Evolutionary conservation across 1,284 basidiomycete genomes (phyloP).

Genomic region (Porodaedalea pini): DNA sequence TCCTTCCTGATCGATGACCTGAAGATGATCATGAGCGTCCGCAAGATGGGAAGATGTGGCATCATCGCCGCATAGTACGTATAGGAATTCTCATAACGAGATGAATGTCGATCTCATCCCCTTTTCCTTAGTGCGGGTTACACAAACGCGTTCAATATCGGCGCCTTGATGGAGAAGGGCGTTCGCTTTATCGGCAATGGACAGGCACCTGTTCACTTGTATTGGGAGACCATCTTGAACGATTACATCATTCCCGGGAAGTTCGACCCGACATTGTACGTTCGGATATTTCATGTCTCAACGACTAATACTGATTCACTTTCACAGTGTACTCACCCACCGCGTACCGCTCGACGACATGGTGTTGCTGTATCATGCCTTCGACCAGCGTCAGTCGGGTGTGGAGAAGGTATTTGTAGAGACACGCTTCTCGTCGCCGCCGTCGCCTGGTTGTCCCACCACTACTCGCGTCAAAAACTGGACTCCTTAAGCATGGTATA

Average conservation of each 20-base stretch:
- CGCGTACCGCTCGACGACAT: slow-evolving; percentile 63
- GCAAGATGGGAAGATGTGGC: slow-evolving; percentile 62
- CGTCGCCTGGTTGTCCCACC: slow-evolving; percentile 46
- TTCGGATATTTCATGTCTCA: slow-evolving; percentile 21
- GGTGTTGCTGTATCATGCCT: slow-evolving; percentile 52
- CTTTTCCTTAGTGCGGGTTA: slow-evolving; percentile 40
- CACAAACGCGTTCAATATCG: slow-evolving; percentile 70
- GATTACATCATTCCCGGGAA: slow-evolving; percentile 62
- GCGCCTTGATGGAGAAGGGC: slow-evolving; percentile 78
- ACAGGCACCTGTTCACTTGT: slow-evolving; percentile 70
- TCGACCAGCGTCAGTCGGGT: slow-evolving; percentile 56
- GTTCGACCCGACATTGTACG: slow-evolving; percentile 65
- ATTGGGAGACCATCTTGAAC: slow-evolving; percentile 70
- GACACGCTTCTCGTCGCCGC: slow-evolving; percentile 48
- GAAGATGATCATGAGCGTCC: slow-evolving; percentile 57
- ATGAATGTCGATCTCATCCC: background rate
- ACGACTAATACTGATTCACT: slow-evolving; percentile 6
- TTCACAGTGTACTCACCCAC: slow-evolving; percentile 54
- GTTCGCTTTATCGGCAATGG: slow-evolving; percentile 68
- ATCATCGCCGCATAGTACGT: slow-evolving; percentile 56
- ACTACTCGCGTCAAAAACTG: slow-evolving; percentile 52
- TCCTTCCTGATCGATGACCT: too few species aligned
- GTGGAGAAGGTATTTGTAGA: slow-evolving; percentile 67
- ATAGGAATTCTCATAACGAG: background rate
- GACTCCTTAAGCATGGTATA: slow-evolving; percentile 25